Base-by-base conservation (phyloP, 1,284 basidiomycete species). In the Trametes pubescens region DNA sequence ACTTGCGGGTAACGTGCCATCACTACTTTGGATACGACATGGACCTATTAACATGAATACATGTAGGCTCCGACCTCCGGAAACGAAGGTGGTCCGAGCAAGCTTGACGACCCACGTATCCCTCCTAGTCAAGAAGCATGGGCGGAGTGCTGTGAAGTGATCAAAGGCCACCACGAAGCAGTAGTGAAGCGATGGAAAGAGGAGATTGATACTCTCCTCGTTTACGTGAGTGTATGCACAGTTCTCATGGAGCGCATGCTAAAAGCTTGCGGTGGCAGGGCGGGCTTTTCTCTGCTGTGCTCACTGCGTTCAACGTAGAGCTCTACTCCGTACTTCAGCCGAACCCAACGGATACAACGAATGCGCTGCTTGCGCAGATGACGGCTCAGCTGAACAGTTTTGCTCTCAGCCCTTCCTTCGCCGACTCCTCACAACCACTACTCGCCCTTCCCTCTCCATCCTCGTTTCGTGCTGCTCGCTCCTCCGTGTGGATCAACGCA, bases 401-500 rank as follows among this genome's bases (percentile, higher is more conserved):
- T 26, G 21, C 53, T 5, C 21, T 61, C 35, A 49, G 48, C 18
- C 6, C 46, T 8, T 13, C 60, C 13, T 61, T 61, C 38, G 32
- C 43, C 24, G 56, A 61, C 37, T 51, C 60, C 11, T 56, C 60
- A 2, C 47, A 37, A n/a, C 29, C 48, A n/a, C 32, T 7, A 4
- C 3, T 49, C 16, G 21, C 48, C 11, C 9, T 49, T 1, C 26
- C 26, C 16, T 5, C 21, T 1, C 16, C 18, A 1, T 44, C 40
- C 14, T 54, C 52, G 18, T 57, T 57, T 32, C 44, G 35, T 11
- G 29, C 55, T 18, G 14, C 57, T 2, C 7, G 81, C 16, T 44
- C 51, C 21, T 72, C 79, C 1, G 78, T 82, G 62, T 78, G 80
- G 14, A 87, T 89, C 57, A 90, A 89, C 69, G 79, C 77, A 38